Conservation (phyloP, 192 early-diverging fungal species). For the Coemansia sp. region DNA sequence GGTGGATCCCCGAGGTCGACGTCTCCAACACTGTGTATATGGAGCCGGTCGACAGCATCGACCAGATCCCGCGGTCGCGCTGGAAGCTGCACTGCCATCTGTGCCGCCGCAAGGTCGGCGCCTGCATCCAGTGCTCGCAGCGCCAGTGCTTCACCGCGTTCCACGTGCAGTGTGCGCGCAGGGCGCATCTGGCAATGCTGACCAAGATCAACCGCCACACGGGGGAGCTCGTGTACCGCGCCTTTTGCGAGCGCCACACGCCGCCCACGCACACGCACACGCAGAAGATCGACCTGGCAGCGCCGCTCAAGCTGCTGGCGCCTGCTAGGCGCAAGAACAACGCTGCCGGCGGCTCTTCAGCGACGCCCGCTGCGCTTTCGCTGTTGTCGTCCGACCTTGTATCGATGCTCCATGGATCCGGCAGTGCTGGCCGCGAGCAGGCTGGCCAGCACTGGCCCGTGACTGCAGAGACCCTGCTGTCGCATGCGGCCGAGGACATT, state of each 20-base stretch:
- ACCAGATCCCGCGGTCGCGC: slow-evolving; percentile 84
- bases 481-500: slow-evolving; percentile 5
- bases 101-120: slow-evolving; percentile 80
- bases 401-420: slow-evolving; percentile 5
- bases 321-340: slow-evolving; percentile 10
- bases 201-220: slow-evolving; percentile 64
- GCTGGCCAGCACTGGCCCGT: slow-evolving; percentile 14
- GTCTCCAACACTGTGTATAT: slow-evolving; percentile 91
- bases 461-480: slow-evolving; percentile 6
- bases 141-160: slow-evolving; percentile 89
- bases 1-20: slow-evolving; percentile 95
- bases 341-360: neutral
- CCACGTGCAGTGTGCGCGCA: slow-evolving; percentile 91
- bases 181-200: slow-evolving; percentile 85
- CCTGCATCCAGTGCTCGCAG: slow-evolving; percentile 94
- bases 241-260: slow-evolving; percentile 91
- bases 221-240: slow-evolving; percentile 67
- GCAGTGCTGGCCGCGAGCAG: neutral
- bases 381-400: slow-evolving; percentile 26
- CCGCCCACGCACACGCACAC: slow-evolving; percentile 61
- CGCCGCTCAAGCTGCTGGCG: slow-evolving; percentile 27
- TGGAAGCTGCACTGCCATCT: slow-evolving; percentile 90
- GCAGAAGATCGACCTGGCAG: slow-evolving; percentile 30
- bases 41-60: slow-evolving; percentile 96
- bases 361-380: slow-evolving; percentile 17